phyloP scores from a whole-genome alignment of 73 alveolate genomes.

The Symbiodinium pilosum region DNA sequence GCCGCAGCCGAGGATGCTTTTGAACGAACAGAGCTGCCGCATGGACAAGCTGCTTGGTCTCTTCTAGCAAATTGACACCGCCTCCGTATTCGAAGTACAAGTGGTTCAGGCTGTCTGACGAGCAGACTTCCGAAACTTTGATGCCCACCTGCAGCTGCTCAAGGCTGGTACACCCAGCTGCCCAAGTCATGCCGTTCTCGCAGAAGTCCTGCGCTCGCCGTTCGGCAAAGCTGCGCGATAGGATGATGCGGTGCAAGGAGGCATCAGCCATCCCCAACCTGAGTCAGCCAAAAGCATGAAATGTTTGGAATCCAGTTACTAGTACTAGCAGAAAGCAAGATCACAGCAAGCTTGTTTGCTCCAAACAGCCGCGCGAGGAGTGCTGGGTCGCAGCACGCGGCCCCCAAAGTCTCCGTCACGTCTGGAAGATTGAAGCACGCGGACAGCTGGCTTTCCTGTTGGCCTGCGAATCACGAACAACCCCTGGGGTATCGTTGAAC shows the following conservation, averaged over 20 bases:
- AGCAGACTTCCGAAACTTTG: slow-evolving; percentile 48
- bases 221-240: slow-evolving; percentile 75
- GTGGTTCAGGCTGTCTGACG: slow-evolving; percentile 54
- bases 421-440: slow-evolving; percentile 52
- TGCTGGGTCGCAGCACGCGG: slow-evolving; percentile 85
- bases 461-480: too few relatives aligned
- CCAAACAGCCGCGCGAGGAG: slow-evolving; percentile 42
- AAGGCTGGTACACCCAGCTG: slow-evolving; percentile 50
- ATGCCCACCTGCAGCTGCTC: slow-evolving; percentile 62
- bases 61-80: slow-evolving; percentile 36
- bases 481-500: too few relatives aligned
- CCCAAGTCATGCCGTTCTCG: slow-evolving; percentile 55
- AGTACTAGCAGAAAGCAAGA: background rate
- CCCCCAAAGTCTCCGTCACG: slow-evolving; percentile 81
- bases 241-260: slow-evolving; percentile 9
- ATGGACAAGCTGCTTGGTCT: slow-evolving; percentile 63
- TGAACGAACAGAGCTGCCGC: slow-evolving; percentile 81
- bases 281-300: background rate
- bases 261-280: slow-evolving; percentile 70
- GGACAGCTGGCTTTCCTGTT: background rate
- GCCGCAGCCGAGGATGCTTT: slow-evolving; percentile 43
- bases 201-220: slow-evolving; percentile 92
- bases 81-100: slow-evolving; percentile 86
- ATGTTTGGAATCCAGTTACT: background rate
- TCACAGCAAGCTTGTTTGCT: too few relatives aligned